Conservation (phyloP, 106 monocot species). For the Triglochin maritima region DNA sequence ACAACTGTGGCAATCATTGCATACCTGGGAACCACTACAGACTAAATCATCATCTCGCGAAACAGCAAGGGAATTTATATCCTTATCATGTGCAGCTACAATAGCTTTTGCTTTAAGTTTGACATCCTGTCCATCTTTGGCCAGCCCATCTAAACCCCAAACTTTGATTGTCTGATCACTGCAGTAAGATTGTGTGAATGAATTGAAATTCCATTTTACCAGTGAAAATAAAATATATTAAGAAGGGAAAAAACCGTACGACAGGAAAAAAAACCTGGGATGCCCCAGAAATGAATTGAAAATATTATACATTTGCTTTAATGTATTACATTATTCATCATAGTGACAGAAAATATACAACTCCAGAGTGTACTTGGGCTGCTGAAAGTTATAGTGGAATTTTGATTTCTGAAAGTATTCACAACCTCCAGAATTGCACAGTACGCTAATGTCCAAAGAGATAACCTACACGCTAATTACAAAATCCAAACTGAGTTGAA, state of each 20-base stretch:
- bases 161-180: conserved; percentile 89
- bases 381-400: too few relatives aligned
- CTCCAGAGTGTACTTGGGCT: too few relatives aligned
- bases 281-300: background rate
- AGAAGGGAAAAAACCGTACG: too few relatives aligned
- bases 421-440: too few relatives aligned
- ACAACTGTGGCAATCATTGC: background rate
- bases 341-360: too few relatives aligned
- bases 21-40: conserved; percentile 96
- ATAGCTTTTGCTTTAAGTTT: conserved; percentile 67
- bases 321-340: too few relatives aligned
- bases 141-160: conserved; percentile 58
- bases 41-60: conserved; percentile 82
- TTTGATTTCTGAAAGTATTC: too few relatives aligned
- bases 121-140: conserved; percentile 28
- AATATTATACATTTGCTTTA: background rate
- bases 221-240: too few relatives aligned
- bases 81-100: conserved; percentile 93
- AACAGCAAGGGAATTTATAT: conserved; percentile 84
- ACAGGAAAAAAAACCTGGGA: background rate
- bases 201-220: background rate
- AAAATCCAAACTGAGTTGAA: too few relatives aligned
- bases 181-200: background rate
- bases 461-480: too few relatives aligned
- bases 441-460: too few relatives aligned